Conservation (phyloP, 2,329 filamentous ascomycete genomes). For the Talaromyces pinophilus region DNA sequence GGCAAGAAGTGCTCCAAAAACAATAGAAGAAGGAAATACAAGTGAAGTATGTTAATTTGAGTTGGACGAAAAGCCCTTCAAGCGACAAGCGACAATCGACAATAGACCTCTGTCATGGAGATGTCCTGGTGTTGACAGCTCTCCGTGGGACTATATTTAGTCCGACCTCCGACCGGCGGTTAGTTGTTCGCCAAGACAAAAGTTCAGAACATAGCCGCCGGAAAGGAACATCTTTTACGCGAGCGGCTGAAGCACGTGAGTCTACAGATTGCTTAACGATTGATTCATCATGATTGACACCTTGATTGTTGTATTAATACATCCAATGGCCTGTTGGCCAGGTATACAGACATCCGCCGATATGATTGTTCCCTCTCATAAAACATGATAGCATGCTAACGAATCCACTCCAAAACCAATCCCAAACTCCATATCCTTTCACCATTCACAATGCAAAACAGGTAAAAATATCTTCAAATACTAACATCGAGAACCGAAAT, state of each 20-base stretch:
- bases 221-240: constrained; percentile 12
- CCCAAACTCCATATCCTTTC: constrained; percentile 9
- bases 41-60: background rate
- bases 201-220: background rate
- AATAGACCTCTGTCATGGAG: background rate
- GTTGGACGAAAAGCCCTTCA: background rate
- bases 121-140: background rate
- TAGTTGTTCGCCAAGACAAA: background rate
- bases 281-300: too few species aligned
- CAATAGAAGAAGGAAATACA: background rate
- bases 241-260: constrained; percentile 18
- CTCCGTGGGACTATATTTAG: constrained; percentile 11
- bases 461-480: background rate
- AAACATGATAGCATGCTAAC: background rate
- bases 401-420: background rate
- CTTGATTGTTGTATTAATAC: background rate
- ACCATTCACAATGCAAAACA: constrained; percentile 9
- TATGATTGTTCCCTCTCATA: background rate
- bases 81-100: background rate
- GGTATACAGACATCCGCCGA: background rate
- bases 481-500: background rate
- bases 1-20: background rate
- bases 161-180: constrained; percentile 5
- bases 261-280: background rate
- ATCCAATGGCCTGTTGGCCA: background rate